Conservation (phyloP, 2,329 filamentous ascomycete genomes). For the Ambrosiella cleistominuta region DNA sequence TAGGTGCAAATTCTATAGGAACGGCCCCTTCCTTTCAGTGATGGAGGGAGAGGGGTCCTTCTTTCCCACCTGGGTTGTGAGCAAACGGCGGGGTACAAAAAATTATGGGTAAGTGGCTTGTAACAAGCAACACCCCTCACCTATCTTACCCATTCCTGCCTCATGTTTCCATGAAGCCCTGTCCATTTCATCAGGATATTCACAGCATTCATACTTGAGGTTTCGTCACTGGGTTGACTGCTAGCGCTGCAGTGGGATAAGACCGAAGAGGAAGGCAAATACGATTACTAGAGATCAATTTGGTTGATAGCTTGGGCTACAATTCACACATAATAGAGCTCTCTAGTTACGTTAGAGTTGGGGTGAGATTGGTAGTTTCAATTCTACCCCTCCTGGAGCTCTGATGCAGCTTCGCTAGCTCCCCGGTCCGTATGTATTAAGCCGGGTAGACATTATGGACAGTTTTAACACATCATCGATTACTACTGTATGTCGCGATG, state of each 20-base stretch:
- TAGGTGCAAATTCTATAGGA: conserved; percentile 5
- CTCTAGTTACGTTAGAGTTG: not conserved
- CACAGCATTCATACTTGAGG: not conserved
- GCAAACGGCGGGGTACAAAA: conserved; percentile 8
- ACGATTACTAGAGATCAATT: not conserved
- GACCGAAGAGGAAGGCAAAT: not conserved
- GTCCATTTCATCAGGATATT: not conserved
- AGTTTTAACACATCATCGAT: no score
- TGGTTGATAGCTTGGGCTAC: not conserved
- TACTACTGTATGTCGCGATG: no score
- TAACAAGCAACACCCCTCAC: conserved; percentile 8
- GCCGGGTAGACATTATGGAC: not conserved
- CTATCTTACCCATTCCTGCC: conserved; percentile 1
- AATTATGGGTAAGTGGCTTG: conserved; percentile 5
- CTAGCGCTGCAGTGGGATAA: not conserved
- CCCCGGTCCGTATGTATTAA: not conserved
- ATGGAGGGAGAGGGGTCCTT: not conserved
- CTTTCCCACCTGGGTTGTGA: not conserved
- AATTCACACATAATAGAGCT: not conserved
- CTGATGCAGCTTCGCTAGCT: not conserved
- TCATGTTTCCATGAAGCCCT: conserved; percentile 7
- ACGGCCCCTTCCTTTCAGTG: conserved; percentile 2
- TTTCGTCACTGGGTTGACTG: not conserved
- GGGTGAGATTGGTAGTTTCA: not conserved
- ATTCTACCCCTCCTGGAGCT: conserved; percentile 1